phyloP scores from a whole-genome alignment of 768 basidiomycete species.

The Pleurotus eryngii region DNA sequence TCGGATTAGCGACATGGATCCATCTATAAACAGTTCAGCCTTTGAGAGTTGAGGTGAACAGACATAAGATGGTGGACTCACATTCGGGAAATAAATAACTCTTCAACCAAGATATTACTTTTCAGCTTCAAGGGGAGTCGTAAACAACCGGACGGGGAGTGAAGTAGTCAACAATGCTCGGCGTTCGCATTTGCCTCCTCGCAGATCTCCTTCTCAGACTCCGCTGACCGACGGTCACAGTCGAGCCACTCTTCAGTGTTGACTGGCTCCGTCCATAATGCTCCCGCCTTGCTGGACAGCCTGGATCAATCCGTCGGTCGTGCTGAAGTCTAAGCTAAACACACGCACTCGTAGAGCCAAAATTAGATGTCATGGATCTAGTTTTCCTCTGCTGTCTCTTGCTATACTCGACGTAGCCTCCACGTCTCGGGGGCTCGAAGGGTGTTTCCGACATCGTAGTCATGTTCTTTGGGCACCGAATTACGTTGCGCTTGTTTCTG shows the following conservation, averaged over 20 bases:
- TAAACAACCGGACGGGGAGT: no score
- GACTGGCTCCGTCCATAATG: not conserved
- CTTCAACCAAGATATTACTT: no score
- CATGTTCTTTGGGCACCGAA: not conserved
- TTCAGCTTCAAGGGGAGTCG: no score
- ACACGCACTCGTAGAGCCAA: not conserved
- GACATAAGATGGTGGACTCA: no score
- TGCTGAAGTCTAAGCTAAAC: not conserved
- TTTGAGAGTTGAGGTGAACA: no score
- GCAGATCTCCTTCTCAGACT: not conserved
- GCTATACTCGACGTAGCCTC: not conserved
- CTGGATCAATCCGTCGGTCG: not conserved
- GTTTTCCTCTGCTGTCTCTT: not conserved
- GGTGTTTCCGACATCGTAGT: not conserved
- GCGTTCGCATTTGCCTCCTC: not conserved
- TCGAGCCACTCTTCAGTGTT: not conserved
- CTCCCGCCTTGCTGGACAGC: not conserved
- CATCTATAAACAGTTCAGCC: no score
- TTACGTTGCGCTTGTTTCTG: not conserved
- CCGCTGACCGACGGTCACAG: not conserved
- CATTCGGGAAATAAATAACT: no score
- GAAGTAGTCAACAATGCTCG: not conserved
- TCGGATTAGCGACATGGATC: no score
- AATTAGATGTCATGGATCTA: not conserved
- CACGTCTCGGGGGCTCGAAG: not conserved